Conservation (phyloP, 2,329 filamentous ascomycete genomes). For the Cordyceps cateniannulata region DNA sequence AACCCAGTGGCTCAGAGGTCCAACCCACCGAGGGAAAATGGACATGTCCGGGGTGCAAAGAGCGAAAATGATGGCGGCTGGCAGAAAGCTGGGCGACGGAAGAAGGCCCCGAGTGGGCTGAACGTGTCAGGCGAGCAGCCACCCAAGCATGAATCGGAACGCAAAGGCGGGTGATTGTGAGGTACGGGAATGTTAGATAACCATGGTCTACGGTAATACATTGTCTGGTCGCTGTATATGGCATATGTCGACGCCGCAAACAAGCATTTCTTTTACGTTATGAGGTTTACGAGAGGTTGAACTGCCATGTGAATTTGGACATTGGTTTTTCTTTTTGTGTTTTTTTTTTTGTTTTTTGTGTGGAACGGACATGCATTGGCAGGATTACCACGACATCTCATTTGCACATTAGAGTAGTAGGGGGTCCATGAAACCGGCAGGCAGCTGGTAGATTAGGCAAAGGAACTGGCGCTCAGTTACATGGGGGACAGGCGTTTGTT, state of each 20-base stretch:
- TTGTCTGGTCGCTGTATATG: neutral
- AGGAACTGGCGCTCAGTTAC: conserved; percentile 10
- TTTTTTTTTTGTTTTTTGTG: conserved; percentile 4
- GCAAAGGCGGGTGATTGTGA: conserved; percentile 51
- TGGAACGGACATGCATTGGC: conserved; percentile 11
- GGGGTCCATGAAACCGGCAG: neutral
- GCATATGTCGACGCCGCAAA: neutral
- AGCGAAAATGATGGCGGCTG: conserved; percentile 50
- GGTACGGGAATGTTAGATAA: neutral
- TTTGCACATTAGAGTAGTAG: conserved; percentile 6
- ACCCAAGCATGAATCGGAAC: conserved; percentile 53
- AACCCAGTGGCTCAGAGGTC: conserved; percentile 25
- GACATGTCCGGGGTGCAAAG: conserved; percentile 47
- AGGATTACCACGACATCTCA: conserved; percentile 6
- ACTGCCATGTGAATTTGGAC: conserved; percentile 9
- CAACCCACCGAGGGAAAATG: conserved; percentile 36
- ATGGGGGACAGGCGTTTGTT: conserved; percentile 9
- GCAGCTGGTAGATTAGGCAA: conserved; percentile 1
- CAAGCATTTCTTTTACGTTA: conserved; percentile 1
- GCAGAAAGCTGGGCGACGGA: conserved; percentile 49
- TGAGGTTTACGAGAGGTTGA: conserved; percentile 1
- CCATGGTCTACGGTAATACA: neutral
- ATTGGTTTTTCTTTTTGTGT: conserved; percentile 11
- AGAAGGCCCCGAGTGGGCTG: conserved; percentile 35
- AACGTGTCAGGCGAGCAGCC: conserved; percentile 37